Conservation (phyloP, 305 asterid genomes). For the Rubia balearica region DNA sequence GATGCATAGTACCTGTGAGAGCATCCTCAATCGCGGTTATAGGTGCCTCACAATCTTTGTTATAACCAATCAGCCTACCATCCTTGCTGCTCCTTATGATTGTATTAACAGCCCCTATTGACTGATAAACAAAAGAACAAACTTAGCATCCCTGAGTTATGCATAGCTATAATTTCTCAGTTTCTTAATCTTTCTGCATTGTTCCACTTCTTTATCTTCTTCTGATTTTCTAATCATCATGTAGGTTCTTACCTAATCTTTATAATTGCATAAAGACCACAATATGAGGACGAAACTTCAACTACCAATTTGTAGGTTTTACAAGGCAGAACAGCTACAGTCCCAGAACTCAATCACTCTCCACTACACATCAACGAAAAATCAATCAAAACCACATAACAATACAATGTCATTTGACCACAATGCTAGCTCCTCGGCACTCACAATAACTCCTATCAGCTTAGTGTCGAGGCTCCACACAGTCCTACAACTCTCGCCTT, state of each 20-base stretch:
- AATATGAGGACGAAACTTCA: background rate
- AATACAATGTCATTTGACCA: constrained; percentile 14
- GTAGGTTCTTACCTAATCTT: background rate
- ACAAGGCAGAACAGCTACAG: background rate
- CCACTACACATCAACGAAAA: background rate
- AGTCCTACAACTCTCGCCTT: constrained; percentile 88
- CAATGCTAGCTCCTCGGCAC: constrained; percentile 28
- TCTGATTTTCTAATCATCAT: background rate
- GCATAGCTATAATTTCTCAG: background rate
- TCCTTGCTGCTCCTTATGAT: constrained; percentile 44
- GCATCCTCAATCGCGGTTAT: constrained; percentile 69
- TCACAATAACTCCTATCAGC: constrained; percentile 81
- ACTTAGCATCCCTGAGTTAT: background rate
- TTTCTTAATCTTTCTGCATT: background rate
- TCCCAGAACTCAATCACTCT: background rate
- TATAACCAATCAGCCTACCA: constrained; percentile 64
- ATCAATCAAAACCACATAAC: background rate
- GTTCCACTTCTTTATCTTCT: background rate
- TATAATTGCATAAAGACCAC: background rate
- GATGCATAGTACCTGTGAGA: constrained; percentile 31
- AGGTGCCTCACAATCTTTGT: constrained; percentile 74
- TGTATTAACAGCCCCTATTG: constrained; percentile 68
- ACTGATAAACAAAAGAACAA: constrained; percentile 27
- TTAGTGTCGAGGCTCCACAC: constrained; percentile 93
- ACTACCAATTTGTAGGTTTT: background rate